Evolutionary conservation across 208 protist species (phyloP).

Genomic region (Leishmania tropica): DNA sequence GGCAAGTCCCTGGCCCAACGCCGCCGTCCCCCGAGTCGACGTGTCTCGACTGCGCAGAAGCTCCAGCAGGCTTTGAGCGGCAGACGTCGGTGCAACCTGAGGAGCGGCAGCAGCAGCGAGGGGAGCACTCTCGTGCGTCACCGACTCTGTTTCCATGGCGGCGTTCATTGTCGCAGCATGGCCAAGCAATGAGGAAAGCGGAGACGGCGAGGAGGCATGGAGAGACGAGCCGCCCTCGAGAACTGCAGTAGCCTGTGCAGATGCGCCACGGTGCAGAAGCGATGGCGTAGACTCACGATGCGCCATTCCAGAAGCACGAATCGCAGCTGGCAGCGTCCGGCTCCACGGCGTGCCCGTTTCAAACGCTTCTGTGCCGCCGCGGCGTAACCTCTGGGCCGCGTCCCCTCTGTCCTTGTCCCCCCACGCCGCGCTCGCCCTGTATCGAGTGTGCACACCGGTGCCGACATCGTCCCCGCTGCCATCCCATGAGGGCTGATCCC

Average conservation of each 20-base stretch:
- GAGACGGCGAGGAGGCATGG: background rate
- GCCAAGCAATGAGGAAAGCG: background rate
- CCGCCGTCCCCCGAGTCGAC: background rate
- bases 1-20: background rate
- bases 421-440: background rate
- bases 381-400: background rate
- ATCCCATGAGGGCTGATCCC: background rate
- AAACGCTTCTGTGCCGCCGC: background rate
- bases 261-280: background rate
- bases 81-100: background rate
- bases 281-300: background rate
- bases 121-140: background rate
- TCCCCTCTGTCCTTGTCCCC: background rate
- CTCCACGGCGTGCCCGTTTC: background rate
- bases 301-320: background rate
- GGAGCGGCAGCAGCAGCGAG: background rate
- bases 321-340: background rate
- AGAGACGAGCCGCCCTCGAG: background rate
- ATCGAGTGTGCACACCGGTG: background rate
- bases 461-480: background rate
- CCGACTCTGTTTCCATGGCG: background rate
- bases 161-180: background rate
- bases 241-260: background rate
- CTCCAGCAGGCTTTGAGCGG: slow-evolving; percentile 10
- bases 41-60: slow-evolving; percentile 10